Evolutionary conservation across 805 yeast genomes (phyloP), one percentile per base, ranked within the genome.

Genomic region (Wickerhamiella slavikovae): DNA sequence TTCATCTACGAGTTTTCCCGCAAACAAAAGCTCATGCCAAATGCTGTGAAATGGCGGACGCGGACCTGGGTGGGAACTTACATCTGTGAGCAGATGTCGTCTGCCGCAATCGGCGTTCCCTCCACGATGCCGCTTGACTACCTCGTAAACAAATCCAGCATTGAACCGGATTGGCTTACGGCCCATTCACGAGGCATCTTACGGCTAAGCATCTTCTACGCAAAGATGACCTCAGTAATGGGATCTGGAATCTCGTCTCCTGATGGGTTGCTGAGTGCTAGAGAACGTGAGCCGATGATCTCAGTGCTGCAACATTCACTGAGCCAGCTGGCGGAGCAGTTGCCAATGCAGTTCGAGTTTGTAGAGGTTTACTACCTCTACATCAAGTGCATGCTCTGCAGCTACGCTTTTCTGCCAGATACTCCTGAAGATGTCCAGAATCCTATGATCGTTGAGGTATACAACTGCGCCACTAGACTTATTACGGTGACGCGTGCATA

Each of bases 41-140:
- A 83, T 51, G 85, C 93, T 4, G 94, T 79, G 41, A 72, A 71
- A 44, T 83, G 94, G 95, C 64, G 95, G 49, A 80, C 94, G 1
- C 59, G 93, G 40, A 68, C 93, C 1, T 83, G 95, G 95, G 55
- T 80, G 17, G 82, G 85, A 2, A 74, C 78, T 3, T 83, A 76
- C 49, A 75, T 82, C 44, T 63, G 79, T 27, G 94, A 82, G 46
- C 91, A 82, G 41, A 75, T 80, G 44, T 78, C 93, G 89, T 73
- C 92, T 3, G 74, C 91, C 9, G 68, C 71, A 22, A 52, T 82
- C 26, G 95, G 95, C 0, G 54, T 83, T 29, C 95, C 95, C 1
- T 83, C 93, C 1, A 70, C 80, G 3, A 64, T 78, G 40, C 78
- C 71, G 34, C 73, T 83, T 0, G 95, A 83, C 49, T 78, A 71